Percentiles rank a stretch among this genome's conserved stretches.
Evolutionary conservation across 2,329 filamentous ascomycete genomes (phyloP).

Genomic region (Xylariaceae sp.): DNA sequence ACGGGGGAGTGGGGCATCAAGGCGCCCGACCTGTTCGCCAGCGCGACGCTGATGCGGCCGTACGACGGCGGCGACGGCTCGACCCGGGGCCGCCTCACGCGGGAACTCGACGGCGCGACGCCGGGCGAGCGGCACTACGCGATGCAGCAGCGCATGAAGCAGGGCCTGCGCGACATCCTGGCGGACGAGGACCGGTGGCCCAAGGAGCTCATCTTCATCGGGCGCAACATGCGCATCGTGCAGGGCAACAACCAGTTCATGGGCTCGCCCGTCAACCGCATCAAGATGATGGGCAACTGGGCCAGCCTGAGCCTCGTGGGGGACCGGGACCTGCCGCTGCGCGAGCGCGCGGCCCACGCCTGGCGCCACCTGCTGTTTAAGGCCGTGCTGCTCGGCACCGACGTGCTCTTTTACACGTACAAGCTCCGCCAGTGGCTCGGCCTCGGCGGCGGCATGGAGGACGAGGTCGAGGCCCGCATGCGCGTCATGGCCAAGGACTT

Average conservation of each 20-base stretch:
- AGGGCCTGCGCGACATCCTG: conserved; percentile 60
- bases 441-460: conserved; percentile 80
- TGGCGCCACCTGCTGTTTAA: conserved; percentile 78
- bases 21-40: conserved; percentile 85
- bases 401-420: conserved; percentile 76
- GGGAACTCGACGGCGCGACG: conserved; percentile 50
- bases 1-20: conserved; percentile 80
- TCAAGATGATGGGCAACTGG: conserved; percentile 93
- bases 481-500: conserved; percentile 81
- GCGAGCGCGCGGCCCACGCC: conserved; percentile 59
- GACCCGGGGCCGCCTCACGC: conserved; percentile 58
- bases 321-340: conserved; percentile 54
- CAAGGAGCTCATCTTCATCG: conserved; percentile 85
- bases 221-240: conserved; percentile 84
- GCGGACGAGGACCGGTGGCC: conserved; percentile 84
- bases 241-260: conserved; percentile 90
- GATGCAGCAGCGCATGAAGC: conserved; percentile 80
- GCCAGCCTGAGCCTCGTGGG: conserved; percentile 77
- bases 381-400: conserved; percentile 64
- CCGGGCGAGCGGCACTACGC: conserved; percentile 73
- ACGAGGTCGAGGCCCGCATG: conserved; percentile 86
- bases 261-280: conserved; percentile 79
- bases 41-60: conserved; percentile 79
- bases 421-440: conserved; percentile 72
- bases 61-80: conserved; percentile 77